These are phyloP conservation scores for Phyllostachys edulis DNA, from an alignment of 176 grass and related monocot species.

Conservation along the genomic window DNA sequence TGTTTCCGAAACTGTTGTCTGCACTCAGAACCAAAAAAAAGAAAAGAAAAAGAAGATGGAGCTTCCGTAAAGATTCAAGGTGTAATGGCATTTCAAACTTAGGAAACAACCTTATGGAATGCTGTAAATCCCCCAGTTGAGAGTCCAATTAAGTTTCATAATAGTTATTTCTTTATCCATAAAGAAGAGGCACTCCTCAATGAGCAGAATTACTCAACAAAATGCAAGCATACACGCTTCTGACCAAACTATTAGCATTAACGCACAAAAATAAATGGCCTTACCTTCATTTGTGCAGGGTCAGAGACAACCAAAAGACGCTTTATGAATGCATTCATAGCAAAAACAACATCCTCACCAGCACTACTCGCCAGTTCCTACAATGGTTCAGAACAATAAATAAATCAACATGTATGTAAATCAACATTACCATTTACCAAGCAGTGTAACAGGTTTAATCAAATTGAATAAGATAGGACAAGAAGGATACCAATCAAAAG, in stretches of 20 bases:
- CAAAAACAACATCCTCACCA: constrained; percentile 88
- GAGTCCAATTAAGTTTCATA: neutral
- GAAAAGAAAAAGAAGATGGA: neutral
- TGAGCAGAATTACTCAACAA: neutral
- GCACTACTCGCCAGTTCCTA: constrained; percentile 83
- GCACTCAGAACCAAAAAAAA: neutral
- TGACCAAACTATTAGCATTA: neutral
- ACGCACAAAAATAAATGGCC: neutral
- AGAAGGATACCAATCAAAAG: neutral
- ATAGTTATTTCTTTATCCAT: neutral
- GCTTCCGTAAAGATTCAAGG: neutral
- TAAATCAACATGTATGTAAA: constrained; percentile 8
- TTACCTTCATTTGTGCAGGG: constrained; percentile 88
- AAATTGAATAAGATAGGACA: neutral
- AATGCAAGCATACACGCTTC: neutral
- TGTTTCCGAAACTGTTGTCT: constrained; percentile 76
- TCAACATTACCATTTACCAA: neutral
- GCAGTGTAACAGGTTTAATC: neutral
- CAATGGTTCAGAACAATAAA: constrained; percentile 15
- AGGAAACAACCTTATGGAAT: neutral
- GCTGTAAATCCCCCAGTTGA: neutral
- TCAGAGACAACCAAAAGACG: constrained; percentile 84
- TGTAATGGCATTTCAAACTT: neutral
- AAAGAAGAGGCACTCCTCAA: neutral
- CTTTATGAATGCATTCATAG: constrained; percentile 95